phyloP scores from a whole-genome alignment of 2,329 filamentous ascomycete genomes.

The Calcarisporium arbuscula region DNA sequence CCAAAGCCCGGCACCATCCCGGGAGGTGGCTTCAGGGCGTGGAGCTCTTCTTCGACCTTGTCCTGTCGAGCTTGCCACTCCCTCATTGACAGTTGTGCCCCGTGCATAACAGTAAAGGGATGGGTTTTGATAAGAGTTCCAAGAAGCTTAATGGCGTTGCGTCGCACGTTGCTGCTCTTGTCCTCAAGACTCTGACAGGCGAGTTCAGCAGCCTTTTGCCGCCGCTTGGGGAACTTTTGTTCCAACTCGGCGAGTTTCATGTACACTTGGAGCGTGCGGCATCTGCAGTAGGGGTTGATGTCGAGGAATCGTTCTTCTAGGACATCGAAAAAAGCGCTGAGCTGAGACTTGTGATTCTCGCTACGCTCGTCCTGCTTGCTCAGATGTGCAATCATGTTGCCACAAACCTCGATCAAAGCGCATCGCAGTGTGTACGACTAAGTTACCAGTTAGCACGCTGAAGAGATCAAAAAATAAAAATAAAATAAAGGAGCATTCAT shows the following conservation, averaged over 20 bases:
- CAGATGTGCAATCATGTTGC: conserved; percentile 86
- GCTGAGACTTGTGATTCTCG: conserved; percentile 89
- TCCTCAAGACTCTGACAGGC: conserved; percentile 88
- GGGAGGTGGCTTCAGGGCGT: conserved; percentile 73
- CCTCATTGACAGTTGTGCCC: conserved; percentile 73
- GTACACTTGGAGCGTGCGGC: conserved; percentile 87
- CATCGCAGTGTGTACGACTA: conserved; percentile 89
- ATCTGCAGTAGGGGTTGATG: conserved; percentile 92
- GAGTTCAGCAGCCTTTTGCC: conserved; percentile 81
- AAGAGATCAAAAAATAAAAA: too few relatives aligned
- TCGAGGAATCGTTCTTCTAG: conserved; percentile 94
- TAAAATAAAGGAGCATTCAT: accelerated
- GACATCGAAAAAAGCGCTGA: conserved; percentile 95
- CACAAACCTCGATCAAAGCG: conserved; percentile 92
- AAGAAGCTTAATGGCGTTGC: conserved; percentile 91
- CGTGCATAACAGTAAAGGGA: conserved; percentile 87
- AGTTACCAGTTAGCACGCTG: conserved; percentile 21
- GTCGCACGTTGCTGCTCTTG: conserved; percentile 94
- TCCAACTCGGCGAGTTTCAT: conserved; percentile 89
- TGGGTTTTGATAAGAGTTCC: conserved; percentile 87
- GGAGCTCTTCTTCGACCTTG: conserved; percentile 74
- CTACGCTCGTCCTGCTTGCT: conserved; percentile 86
- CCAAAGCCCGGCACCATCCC: conserved; percentile 56
- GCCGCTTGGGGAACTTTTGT: conserved; percentile 87
- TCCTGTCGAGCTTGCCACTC: conserved; percentile 83